Conservation (phyloP, 1,139 yeast species). For the Kodamaea fungicola region DNA sequence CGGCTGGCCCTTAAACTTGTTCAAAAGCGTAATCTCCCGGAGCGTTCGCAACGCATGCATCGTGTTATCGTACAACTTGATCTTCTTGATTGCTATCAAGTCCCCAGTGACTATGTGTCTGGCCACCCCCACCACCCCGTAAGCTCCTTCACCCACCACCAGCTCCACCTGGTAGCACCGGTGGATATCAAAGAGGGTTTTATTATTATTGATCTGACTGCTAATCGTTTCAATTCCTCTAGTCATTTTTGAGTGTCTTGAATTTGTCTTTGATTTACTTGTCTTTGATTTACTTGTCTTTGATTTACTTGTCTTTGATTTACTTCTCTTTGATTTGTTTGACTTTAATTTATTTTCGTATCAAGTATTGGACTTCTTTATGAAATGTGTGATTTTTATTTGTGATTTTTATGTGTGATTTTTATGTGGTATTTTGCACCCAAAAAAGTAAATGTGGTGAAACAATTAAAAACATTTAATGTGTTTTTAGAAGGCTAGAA, state of each 20-base stretch:
- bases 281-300: no score
- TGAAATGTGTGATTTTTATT: not conserved
- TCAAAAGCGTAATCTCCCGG: slow-evolving; percentile 38
- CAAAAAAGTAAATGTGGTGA: not conserved
- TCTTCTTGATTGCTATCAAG: slow-evolving; percentile 42
- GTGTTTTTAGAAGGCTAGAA: not conserved
- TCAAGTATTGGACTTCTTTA: no score
- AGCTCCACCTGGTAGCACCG: slow-evolving; percentile 5
- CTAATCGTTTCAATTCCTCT: not conserved
- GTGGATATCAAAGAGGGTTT: not conserved
- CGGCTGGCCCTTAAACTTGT: slow-evolving; percentile 37
- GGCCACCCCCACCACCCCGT: slow-evolving; percentile 44
- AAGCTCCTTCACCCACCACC: slow-evolving; percentile 31
- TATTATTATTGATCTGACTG: not conserved
- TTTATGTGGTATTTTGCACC: slow-evolving; percentile 2
- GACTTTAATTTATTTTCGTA: no score
- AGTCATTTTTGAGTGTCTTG: no score
- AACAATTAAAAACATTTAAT: not conserved
- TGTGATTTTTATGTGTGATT: not conserved
- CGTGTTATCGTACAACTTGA: slow-evolving; percentile 38
- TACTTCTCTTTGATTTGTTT: no score
- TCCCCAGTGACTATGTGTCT: slow-evolving; percentile 35
- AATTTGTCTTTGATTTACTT: no score
- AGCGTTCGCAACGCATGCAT: slow-evolving; percentile 38
- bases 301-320: no score